Evolutionary conservation across 768 basidiomycete species (phyloP).

Genomic region (Lactarius pseudohatsudake): DNA sequence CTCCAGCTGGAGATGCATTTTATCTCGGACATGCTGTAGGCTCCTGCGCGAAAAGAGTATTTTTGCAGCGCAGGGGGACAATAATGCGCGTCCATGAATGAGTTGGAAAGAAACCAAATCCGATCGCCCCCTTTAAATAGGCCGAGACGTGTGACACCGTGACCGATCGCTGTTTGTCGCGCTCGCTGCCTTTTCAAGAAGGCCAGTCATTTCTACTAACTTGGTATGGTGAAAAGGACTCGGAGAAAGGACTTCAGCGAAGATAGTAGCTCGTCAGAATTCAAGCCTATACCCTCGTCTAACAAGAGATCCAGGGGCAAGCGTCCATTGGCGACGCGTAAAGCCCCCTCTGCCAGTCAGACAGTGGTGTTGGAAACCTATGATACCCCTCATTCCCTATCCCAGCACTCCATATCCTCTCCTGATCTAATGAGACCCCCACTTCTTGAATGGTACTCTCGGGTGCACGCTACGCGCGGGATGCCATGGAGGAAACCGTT

Average conservation of each 20-base stretch:
- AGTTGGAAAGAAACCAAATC: constrained; percentile 30
- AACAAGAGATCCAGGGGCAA: constrained; percentile 7
- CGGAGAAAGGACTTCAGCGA: constrained; percentile 9
- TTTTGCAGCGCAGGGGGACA: constrained; percentile 40
- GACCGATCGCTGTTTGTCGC: neutral
- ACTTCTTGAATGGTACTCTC: constrained; percentile 69
- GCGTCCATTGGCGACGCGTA: neutral
- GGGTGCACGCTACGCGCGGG: constrained; percentile 61
- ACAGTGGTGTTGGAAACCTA: constrained; percentile 6
- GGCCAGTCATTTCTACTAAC: too few relatives aligned
- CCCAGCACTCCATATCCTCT: constrained; percentile 49
- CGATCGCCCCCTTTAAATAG: neutral
- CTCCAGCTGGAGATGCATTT: constrained; percentile 39
- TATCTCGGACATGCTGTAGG: constrained; percentile 41
- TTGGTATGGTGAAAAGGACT: constrained; percentile 17
- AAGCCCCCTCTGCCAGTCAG: neutral
- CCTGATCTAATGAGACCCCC: constrained; percentile 46
- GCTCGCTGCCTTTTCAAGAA: too few relatives aligned
- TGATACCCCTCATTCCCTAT: constrained; percentile 38
- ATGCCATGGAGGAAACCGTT: constrained; percentile 94
- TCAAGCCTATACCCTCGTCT: neutral
- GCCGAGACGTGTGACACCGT: neutral
- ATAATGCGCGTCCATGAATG: constrained; percentile 42
- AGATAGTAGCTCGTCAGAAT: constrained; percentile 21
- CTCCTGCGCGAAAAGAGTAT: constrained; percentile 38